Conservation (phyloP, 1,139 yeast genomes). For the Taphrina sp. region DNA sequence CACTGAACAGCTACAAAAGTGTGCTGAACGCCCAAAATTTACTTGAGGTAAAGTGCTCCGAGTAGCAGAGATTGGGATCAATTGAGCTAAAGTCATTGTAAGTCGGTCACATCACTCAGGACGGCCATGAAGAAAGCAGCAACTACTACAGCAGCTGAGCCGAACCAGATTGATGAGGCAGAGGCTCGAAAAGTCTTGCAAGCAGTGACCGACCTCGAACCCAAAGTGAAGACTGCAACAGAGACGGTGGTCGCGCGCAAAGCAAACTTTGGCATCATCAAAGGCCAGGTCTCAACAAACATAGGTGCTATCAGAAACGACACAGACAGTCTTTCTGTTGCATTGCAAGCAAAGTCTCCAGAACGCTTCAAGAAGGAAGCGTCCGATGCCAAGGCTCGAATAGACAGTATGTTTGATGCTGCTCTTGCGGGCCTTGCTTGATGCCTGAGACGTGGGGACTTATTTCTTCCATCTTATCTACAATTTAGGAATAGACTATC, state of each 20-base stretch:
- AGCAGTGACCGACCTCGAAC: slow-evolving; percentile 19
- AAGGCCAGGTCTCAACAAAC: slow-evolving; percentile 14
- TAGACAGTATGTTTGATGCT: no score
- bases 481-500: no score
- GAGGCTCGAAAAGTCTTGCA: slow-evolving; percentile 13
- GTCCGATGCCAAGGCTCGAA: slow-evolving; percentile 5
- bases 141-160: slow-evolving; percentile 13
- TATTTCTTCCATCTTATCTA: no score
- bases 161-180: slow-evolving; percentile 20
- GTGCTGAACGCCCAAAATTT: no score
- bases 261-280: slow-evolving; percentile 9
- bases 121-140: slow-evolving; percentile 14
- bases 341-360: slow-evolving; percentile 9
- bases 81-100: no score
- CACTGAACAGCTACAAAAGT: slow-evolving; percentile 8
- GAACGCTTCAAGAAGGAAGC: background rate
- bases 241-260: slow-evolving; percentile 2
- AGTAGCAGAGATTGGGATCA: no score
- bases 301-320: slow-evolving; percentile 4
- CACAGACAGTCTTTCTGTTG: slow-evolving; percentile 6
- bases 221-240: slow-evolving; percentile 17
- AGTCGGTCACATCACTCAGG: slow-evolving; percentile 5
- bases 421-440: no score
- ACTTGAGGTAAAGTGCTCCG: no score
- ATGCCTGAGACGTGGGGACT: no score